Evolutionary conservation across 176 grass and related monocot genomes (phyloP).

Genomic region (Chrysopogon serrulatus): DNA sequence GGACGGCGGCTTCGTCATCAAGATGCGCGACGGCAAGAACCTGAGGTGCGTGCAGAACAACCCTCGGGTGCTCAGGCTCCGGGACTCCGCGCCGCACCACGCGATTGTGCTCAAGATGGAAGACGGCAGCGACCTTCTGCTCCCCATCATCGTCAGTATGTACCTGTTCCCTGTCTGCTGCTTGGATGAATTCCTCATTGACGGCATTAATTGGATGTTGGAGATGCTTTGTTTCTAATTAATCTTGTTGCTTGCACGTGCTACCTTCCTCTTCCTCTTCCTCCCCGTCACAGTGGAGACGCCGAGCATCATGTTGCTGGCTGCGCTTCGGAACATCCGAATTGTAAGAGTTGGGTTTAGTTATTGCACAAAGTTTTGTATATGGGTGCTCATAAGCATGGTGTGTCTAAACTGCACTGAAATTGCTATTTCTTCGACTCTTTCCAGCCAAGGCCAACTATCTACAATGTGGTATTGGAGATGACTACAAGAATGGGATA

Average conservation of each 20-base stretch:
- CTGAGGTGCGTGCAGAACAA: constrained; percentile 81
- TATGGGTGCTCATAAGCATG: not conserved
- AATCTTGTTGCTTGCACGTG: constrained; percentile 13
- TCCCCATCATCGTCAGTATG: constrained; percentile 94
- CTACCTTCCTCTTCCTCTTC: not conserved
- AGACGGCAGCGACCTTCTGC: constrained; percentile 85
- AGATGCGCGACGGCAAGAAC: constrained; percentile 82
- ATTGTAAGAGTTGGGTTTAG: constrained; percentile 49
- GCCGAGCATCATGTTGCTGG: constrained; percentile 86
- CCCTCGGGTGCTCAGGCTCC: constrained; percentile 60
- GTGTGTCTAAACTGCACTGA: not conserved
- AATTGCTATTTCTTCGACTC: constrained; percentile 11
- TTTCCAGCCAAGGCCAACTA: constrained; percentile 77
- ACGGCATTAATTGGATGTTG: not conserved
- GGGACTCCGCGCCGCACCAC: constrained; percentile 71
- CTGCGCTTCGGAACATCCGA: constrained; percentile 79
- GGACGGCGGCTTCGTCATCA: constrained; percentile 85
- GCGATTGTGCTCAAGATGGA: constrained; percentile 97
- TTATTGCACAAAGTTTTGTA: not conserved
- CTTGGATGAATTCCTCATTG: not conserved
- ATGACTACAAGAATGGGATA: constrained; percentile 95
- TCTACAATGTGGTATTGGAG: constrained; percentile 76
- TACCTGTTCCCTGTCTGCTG: not conserved
- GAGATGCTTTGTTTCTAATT: not conserved
- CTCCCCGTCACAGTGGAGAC: constrained; percentile 51